Conservation (phyloP, 2,329 filamentous ascomycete species). For the Colletotrichum cordylinicola region DNA sequence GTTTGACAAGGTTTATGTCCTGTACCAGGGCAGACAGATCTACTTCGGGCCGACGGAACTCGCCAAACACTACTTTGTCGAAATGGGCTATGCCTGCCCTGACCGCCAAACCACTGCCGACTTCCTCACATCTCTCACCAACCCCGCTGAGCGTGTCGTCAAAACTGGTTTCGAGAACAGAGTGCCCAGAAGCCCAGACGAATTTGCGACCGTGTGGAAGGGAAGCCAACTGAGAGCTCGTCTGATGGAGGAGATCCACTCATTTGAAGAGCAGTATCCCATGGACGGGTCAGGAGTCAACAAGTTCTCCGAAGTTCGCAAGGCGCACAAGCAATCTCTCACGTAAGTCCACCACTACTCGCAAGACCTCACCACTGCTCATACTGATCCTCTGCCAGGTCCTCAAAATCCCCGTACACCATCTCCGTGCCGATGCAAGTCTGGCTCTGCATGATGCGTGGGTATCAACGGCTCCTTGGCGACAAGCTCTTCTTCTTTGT, state of each 20-base stretch:
- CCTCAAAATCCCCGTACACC: slow-evolving; percentile 55
- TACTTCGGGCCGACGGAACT: slow-evolving; percentile 37
- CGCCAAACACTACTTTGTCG: slow-evolving; percentile 31
- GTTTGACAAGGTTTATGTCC: slow-evolving; percentile 72
- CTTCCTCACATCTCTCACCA: slow-evolving; percentile 66
- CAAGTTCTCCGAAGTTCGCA: background rate
- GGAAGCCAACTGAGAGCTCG: slow-evolving; percentile 11
- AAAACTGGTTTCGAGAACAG: slow-evolving; percentile 39
- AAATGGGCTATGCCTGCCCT: slow-evolving; percentile 62
- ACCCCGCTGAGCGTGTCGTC: slow-evolving; percentile 37
- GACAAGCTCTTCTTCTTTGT: slow-evolving; percentile 70
- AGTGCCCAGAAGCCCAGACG: slow-evolving; percentile 39
- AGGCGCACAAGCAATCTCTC: slow-evolving; percentile 55
- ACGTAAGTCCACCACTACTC: slow-evolving; percentile 31
- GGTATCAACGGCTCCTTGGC: slow-evolving; percentile 61
- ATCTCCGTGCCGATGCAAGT: slow-evolving; percentile 69
- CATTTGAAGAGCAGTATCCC: slow-evolving; percentile 9
- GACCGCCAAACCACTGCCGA: slow-evolving; percentile 69
- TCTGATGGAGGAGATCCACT: background rate
- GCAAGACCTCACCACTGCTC: fast-evolving
- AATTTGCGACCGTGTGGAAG: slow-evolving; percentile 42
- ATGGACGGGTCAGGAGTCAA: background rate
- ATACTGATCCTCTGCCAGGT: background rate
- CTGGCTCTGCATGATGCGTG: slow-evolving; percentile 60
- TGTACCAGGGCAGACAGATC: slow-evolving; percentile 72